A percentile compares a stretch with the other conserved stretches of the same genome.
phyloP scores from a whole-genome alignment of 768 basidiomycete genomes.

The Mycena crocata region DNA sequence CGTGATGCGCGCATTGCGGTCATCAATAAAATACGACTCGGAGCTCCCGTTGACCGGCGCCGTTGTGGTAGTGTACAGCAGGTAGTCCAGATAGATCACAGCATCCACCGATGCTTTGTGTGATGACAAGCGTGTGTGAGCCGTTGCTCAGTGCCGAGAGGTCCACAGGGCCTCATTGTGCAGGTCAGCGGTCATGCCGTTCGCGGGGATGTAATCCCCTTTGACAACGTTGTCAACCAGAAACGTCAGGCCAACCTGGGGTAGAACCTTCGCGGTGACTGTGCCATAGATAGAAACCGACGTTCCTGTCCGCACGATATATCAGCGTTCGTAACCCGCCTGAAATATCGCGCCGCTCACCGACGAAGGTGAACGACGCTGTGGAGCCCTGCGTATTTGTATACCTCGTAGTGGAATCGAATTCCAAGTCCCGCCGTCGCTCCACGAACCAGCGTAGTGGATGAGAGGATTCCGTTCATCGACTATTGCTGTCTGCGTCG shows the following conservation, averaged over 20 bases:
- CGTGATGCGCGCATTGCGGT: conserved; percentile 3
- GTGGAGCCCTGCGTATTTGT: not conserved
- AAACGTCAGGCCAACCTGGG: not conserved
- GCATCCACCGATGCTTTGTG: not conserved
- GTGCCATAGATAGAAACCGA: conserved; percentile 13
- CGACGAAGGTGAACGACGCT: conserved; percentile 11
- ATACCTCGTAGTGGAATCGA: not conserved
- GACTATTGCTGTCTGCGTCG: conserved; percentile 12
- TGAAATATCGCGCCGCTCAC: not conserved
- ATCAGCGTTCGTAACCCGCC: not conserved
- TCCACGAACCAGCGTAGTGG: not conserved
- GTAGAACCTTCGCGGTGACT: not conserved
- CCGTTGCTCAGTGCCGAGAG: not conserved
- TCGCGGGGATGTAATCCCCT: not conserved
- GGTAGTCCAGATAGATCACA: conserved; percentile 7
- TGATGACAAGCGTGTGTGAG: conserved; percentile 15
- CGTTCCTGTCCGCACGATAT: not conserved
- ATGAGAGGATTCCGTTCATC: conserved; percentile 4
- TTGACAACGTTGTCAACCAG: not conserved
- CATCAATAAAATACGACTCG: conserved; percentile 23
- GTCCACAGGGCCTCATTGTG: conserved; percentile 1
- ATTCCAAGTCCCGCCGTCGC: not conserved
- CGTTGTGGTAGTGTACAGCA: conserved; percentile 1
- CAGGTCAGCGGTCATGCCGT: not conserved
- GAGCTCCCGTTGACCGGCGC: not conserved